Evolutionary conservation across 78 protist species (phyloP).

Genomic region (Guillardia theta): DNA sequence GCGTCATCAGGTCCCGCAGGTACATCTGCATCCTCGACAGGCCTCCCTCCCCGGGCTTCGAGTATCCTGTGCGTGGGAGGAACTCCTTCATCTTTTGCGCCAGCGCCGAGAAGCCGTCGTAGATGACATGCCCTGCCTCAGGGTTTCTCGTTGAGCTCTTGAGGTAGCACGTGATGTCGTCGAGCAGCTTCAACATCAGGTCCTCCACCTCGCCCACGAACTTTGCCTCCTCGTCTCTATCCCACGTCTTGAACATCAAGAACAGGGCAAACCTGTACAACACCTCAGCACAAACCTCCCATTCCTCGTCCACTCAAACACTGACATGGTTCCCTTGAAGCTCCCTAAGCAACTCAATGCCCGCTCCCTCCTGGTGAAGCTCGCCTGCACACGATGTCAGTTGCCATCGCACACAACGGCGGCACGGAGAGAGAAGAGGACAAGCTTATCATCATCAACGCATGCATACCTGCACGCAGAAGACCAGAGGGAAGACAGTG

Average conservation of each 20-base stretch:
- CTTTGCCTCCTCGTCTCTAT: background rate
- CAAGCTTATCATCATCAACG: background rate
- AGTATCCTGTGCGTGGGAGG: background rate
- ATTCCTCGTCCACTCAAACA: background rate
- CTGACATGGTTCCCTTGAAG: background rate
- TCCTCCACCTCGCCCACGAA: background rate
- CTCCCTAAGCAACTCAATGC: background rate
- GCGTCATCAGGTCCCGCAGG: background rate
- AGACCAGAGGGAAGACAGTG: background rate
- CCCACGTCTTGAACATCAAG: background rate
- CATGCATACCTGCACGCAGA: background rate
- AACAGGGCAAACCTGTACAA: background rate
- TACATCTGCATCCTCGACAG: background rate
- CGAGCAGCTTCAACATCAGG: background rate
- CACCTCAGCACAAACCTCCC: too few species aligned
- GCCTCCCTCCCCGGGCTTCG: constrained; percentile 20
- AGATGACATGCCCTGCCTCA: background rate
- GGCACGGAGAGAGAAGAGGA: background rate
- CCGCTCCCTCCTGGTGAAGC: background rate
- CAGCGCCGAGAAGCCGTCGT: background rate
- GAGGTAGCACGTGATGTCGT: background rate
- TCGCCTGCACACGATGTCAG: too few species aligned
- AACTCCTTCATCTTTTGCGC: background rate
- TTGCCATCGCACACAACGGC: too few species aligned
- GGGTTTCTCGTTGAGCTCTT: background rate